Base-by-base conservation (phyloP, 1,284 basidiomycete species). In the Cryptococcus sp. region DNA sequence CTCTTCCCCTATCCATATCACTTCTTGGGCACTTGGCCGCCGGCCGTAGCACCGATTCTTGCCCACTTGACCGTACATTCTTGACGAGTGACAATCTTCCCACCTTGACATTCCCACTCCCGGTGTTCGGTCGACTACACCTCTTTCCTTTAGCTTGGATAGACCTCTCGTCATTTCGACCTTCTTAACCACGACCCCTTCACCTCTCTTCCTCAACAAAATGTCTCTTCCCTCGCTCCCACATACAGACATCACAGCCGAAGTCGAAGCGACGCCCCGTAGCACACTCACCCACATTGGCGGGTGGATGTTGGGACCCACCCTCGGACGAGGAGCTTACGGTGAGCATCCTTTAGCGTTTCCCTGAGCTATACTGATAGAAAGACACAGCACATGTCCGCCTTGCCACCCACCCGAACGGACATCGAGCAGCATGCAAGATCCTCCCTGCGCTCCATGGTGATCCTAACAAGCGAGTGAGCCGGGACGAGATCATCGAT, bases 341-440 rank as follows among this genome's bases (percentile, higher is more conserved):
- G 77, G 77, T 76, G 44, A 61, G 69, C 66, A 31, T 16, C 25
- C 17, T 49, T n/a, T n/a, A n/a, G n/a, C 5, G 7, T 17, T n/a
- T 53, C 38, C 49, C 7, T 10, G n/a, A 15, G 45, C 38, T 57
- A n/a, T 51, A 42, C 57, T 57, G 23, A 59, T 23, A 19, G 27
- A n/a, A 35, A n/a, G 47, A 41, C 27, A 22, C 59, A 79, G 78
- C 72, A n/a, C 76, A 78, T 48, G 78, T 79, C 25, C 74, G 78
- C 2, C 64, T 70, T 19, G 78, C 77, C 4, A 78, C 72, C 1
- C 75, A 78, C 50, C 38, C 57, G n/a, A 71, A 66, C 16, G 72
- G 74, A 3, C 66, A 70, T 22, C 47, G 68, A 44, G 72, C 72
- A 5, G 78, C 78, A 1, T 78, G 76, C 71, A 79, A 79, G 64